Conservation (phyloP, 2,329 filamentous ascomycete genomes). For the Aspergillus glaucus region DNA sequence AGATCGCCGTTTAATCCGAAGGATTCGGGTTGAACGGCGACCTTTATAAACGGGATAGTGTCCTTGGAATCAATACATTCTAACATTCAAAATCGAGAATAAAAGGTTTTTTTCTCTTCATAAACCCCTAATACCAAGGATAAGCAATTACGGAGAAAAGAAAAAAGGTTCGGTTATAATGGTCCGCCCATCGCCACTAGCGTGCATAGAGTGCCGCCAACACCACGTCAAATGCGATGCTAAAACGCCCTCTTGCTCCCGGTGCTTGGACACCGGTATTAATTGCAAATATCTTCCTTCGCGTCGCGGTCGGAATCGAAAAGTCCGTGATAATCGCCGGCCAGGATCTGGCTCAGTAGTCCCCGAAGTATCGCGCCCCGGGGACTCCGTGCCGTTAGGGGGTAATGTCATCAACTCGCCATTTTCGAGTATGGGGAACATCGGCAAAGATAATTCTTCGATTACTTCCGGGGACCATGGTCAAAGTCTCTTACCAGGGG, state of each 20-base stretch:
- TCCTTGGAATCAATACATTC: no score
- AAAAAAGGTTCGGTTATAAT: not conserved
- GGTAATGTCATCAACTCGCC: not conserved
- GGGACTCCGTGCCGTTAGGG: not conserved
- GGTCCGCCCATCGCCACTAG: conserved; percentile 21
- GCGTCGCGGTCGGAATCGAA: conserved; percentile 53
- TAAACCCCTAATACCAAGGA: not conserved
- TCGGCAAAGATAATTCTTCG: not conserved
- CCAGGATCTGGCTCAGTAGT: conserved; percentile 2
- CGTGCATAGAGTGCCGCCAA: conserved; percentile 41
- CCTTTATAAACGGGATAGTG: no score
- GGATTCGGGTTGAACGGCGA: no score
- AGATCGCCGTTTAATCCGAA: no score
- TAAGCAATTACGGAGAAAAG: not conserved
- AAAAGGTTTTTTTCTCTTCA: no score
- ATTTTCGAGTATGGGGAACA: not conserved
- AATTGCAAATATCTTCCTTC: conserved; percentile 66
- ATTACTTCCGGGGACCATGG: not conserved
- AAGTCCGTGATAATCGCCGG: conserved; percentile 16
- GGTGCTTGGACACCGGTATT: conserved; percentile 53
- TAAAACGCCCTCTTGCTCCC: conserved; percentile 55
- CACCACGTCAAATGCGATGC: conserved; percentile 72
- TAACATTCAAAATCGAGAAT: no score
- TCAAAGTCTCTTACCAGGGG: not conserved
- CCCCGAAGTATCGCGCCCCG: not conserved